Evolutionary conservation across 2,329 filamentous ascomycete species (phyloP).

Genomic region (Trematosphaeria pertusa): DNA sequence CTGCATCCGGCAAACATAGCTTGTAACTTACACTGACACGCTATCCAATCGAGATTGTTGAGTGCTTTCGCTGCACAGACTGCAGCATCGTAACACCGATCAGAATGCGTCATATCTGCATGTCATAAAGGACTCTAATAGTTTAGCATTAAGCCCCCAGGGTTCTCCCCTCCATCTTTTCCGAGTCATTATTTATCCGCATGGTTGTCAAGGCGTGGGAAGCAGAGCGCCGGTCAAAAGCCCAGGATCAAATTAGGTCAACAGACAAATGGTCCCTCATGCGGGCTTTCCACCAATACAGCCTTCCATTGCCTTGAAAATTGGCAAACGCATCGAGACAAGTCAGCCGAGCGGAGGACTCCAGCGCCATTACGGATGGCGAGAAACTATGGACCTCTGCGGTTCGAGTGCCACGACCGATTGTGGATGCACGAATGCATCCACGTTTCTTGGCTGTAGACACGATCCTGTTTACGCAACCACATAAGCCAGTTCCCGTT

Average conservation of each 20-base stretch:
- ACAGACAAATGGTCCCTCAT: constrained; percentile 1
- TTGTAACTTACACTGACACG: constrained; percentile 1
- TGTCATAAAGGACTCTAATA: constrained; percentile 13
- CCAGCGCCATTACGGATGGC: neutral
- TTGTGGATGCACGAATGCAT: constrained; percentile 11
- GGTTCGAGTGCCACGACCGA: constrained; percentile 15
- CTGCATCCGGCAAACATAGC: no score
- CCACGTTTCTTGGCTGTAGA: constrained; percentile 19
- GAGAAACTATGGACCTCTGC: constrained; percentile 2
- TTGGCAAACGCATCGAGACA: constrained; percentile 1
- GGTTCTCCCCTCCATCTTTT: constrained; percentile 8
- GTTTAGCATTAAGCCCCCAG: constrained; percentile 4
- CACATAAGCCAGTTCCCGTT: neutral
- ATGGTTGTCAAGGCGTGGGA: constrained; percentile 3
- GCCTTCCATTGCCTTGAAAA: constrained; percentile 5
- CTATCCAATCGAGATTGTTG: constrained; percentile 9
- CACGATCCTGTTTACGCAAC: neutral
- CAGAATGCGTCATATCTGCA: constrained; percentile 19
- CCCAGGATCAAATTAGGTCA: constrained; percentile 2
- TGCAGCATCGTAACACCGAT: constrained; percentile 13
- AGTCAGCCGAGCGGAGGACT: neutral
- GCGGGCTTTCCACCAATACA: constrained; percentile 12
- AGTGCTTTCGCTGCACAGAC: constrained; percentile 6
- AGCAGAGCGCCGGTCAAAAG: constrained; percentile 3
- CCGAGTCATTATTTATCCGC: constrained; percentile 17